Percentiles rank a stretch among this genome's conserved stretches.
Conservation (phyloP, 805 yeast species). For the Lipomyces chichibuensis region DNA sequence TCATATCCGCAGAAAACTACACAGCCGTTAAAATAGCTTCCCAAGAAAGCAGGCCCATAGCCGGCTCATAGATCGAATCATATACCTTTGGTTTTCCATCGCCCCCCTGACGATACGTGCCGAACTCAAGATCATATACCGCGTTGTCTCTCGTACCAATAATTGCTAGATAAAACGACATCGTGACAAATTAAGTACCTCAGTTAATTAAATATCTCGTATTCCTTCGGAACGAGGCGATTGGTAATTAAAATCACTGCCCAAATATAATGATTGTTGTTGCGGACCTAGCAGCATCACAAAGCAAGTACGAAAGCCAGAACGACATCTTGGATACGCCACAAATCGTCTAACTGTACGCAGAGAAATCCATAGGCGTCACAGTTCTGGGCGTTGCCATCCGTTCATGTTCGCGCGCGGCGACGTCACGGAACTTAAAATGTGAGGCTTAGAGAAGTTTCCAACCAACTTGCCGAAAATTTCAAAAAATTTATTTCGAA, state of each 20-base stretch:
- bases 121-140: conserved; percentile 82
- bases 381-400: not conserved
- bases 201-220: not conserved
- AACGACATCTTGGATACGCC: not conserved
- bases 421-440: not conserved
- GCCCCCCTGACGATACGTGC: conserved; percentile 67
- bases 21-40: not conserved
- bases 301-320: not conserved
- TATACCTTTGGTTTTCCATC: conserved; percentile 58
- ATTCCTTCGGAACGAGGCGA: not conserved
- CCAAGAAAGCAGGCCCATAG: not conserved
- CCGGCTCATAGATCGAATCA: conserved; percentile 6
- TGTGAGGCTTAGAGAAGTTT: not conserved
- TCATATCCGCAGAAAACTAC: conserved; percentile 65
- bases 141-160: conserved; percentile 87
- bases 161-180: conserved; percentile 87
- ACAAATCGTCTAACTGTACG: not conserved
- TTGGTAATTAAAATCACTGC: not conserved
- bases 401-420: not conserved
- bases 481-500: not conserved
- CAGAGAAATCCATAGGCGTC: not conserved
- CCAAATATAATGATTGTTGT: too few species aligned
- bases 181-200: conserved; percentile 34
- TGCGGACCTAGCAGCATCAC: not conserved
- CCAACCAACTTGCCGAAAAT: not conserved